These are phyloP conservation scores for Cladorrhinum sp. DNA, from an alignment of 2,329 filamentous ascomycete genomes.

Conservation along the genomic window DNA sequence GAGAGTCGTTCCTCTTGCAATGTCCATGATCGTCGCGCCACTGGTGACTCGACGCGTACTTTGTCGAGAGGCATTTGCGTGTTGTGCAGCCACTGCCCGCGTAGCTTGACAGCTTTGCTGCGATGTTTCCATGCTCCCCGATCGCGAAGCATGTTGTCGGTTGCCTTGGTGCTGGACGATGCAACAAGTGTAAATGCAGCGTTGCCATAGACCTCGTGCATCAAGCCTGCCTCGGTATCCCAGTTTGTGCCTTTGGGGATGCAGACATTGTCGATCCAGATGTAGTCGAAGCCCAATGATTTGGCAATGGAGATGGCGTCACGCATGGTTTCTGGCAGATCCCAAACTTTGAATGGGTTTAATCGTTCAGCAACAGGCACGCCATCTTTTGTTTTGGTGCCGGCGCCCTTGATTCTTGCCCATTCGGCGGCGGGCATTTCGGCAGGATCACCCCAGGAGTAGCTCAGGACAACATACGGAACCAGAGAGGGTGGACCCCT, in stretches of 20 bases:
- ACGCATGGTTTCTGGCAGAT: constrained; percentile 27
- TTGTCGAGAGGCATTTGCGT: constrained; percentile 21
- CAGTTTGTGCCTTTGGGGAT: constrained; percentile 30
- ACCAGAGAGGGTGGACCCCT: constrained; percentile 15
- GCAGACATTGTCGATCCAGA: constrained; percentile 30
- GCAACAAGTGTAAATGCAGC: constrained; percentile 28
- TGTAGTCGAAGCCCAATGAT: constrained; percentile 23
- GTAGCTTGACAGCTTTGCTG: constrained; percentile 23
- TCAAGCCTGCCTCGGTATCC: constrained; percentile 27
- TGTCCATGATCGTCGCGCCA: constrained; percentile 27
- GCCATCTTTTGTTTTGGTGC: constrained; percentile 25
- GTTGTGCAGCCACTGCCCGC: constrained; percentile 25
- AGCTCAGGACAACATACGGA: constrained; percentile 29
- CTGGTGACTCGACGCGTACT: constrained; percentile 24
- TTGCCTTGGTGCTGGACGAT: constrained; percentile 27
- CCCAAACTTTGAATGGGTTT: constrained; percentile 18
- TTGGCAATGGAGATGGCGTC: constrained; percentile 26
- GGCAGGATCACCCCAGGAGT: constrained; percentile 29
- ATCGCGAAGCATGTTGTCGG: constrained; percentile 23
- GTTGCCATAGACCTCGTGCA: constrained; percentile 31
- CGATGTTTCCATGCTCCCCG: constrained; percentile 26
- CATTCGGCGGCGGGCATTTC: constrained; percentile 26
- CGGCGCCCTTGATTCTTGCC: constrained; percentile 27
- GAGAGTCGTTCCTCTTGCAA: constrained; percentile 30
- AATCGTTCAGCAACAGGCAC: constrained; percentile 25